A percentile compares a stretch with the other conserved stretches of the same genome.
These are phyloP conservation scores for Pseudofabraea citricarpa DNA, from an alignment of 2,329 filamentous ascomycete genomes.

Conservation along the genomic window DNA sequence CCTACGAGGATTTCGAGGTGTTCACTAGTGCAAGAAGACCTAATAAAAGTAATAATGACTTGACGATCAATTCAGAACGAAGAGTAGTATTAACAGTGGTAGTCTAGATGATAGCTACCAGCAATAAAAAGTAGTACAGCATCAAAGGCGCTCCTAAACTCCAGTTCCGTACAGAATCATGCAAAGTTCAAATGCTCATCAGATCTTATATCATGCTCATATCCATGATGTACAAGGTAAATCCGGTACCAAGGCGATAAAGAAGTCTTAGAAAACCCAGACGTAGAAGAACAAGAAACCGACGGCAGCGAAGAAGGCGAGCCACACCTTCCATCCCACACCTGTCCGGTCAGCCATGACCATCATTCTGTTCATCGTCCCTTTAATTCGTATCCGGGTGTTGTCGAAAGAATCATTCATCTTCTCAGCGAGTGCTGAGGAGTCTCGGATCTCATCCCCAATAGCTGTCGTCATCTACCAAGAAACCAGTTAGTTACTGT, in stretches of 20 bases:
- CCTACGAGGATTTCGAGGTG: constrained; percentile 1
- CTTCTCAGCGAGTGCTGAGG: constrained; percentile 80
- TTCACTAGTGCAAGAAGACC: neutral
- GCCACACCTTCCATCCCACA: constrained; percentile 94
- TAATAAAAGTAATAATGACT: neutral
- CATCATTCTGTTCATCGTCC: constrained; percentile 97
- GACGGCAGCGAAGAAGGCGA: constrained; percentile 81
- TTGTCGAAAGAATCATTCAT: constrained; percentile 95
- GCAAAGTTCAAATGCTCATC: too few species aligned
- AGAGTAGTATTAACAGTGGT: constrained; percentile 9
- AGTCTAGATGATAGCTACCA: constrained; percentile 1
- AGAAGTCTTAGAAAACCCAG: constrained; percentile 66
- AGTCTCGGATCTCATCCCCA: constrained; percentile 91
- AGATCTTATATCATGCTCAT: too few species aligned
- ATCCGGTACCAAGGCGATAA: too few species aligned
- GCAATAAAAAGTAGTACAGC: constrained; percentile 5
- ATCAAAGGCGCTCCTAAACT: constrained; percentile 2
- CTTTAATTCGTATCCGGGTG: constrained; percentile 72
- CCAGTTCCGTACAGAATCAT: constrained; percentile 2
- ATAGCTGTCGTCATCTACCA: constrained; percentile 82
- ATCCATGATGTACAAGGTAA: too few species aligned
- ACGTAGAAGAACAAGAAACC: constrained; percentile 84
- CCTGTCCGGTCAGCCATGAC: constrained; percentile 91
- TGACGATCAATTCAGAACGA: neutral
- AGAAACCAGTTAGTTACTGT: neutral